Evolutionary conservation across 2,329 filamentous ascomycete species (phyloP).

Genomic region (Penicillium sp.): DNA sequence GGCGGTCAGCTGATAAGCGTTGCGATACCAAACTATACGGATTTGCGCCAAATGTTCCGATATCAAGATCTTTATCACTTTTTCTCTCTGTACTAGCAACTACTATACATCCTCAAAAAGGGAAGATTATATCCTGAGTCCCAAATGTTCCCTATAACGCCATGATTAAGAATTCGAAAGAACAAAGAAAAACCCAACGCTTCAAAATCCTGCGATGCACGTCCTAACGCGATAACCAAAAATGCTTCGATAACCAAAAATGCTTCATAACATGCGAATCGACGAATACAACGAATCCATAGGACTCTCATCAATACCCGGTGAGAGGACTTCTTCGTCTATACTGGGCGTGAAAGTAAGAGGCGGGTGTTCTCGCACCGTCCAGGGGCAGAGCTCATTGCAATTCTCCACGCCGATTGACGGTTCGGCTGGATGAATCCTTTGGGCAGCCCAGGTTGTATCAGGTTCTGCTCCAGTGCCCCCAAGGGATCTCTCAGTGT

Average conservation of each 20-base stretch:
- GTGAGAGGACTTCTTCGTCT: constrained; percentile 34
- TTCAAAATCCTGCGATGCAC: neutral
- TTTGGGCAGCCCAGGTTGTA: constrained; percentile 34
- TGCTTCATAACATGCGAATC: constrained; percentile 33
- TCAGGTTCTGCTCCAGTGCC: constrained; percentile 29
- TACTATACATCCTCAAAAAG: neutral
- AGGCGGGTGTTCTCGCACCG: constrained; percentile 39
- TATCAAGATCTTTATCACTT: neutral
- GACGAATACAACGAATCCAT: constrained; percentile 39
- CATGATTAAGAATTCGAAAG: neutral
- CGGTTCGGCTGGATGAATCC: constrained; percentile 39
- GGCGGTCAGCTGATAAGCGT: constrained; percentile 27
- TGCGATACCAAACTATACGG: constrained; percentile 8
- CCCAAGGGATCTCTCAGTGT: constrained; percentile 37
- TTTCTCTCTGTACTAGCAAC: neutral
- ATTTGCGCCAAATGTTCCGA: neutral
- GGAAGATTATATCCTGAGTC: neutral
- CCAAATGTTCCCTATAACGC: neutral
- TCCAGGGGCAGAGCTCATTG: constrained; percentile 42
- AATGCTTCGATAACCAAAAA: neutral
- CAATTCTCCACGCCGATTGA: constrained; percentile 38
- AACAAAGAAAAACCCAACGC: neutral
- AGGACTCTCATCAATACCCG: constrained; percentile 34
- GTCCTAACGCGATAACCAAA: neutral
- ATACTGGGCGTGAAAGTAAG: constrained; percentile 33